Percentiles rank a stretch among this genome's conserved stretches.
These are phyloP conservation scores for Actinomortierella wolfii DNA, from an alignment of 371 early-diverging fungal species.

Conservation along the genomic window DNA sequence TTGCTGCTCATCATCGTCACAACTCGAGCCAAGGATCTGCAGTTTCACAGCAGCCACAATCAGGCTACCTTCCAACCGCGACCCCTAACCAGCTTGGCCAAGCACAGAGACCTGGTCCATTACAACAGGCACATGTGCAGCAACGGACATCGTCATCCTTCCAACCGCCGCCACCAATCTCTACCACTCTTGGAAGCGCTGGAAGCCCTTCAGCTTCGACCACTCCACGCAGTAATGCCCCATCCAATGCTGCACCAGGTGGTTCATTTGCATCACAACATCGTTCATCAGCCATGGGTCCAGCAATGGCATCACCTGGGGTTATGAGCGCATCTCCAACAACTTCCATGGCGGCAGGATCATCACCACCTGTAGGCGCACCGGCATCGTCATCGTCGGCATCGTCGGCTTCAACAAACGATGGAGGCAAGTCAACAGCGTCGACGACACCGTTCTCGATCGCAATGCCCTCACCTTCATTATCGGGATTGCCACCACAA, in stretches of 20 bases:
- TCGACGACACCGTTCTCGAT: not conserved
- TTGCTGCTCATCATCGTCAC: not conserved
- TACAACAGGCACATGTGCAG: not conserved
- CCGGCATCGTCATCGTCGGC: not conserved
- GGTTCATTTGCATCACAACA: not conserved
- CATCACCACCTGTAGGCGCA: not conserved
- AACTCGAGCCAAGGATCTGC: too few species aligned
- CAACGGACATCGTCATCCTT: slow-evolving; percentile 8
- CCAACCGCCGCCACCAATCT: not conserved
- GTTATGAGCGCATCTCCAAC: too few species aligned
- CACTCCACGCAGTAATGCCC: not conserved
- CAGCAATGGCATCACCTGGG: too few species aligned
- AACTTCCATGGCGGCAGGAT: not conserved
- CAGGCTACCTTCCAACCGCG: slow-evolving; percentile 7
- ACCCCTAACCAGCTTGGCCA: slow-evolving; percentile 4
- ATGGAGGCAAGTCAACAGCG: not conserved
- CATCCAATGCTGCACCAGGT: not conserved
- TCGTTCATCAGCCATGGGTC: too few species aligned
- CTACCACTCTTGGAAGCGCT: slow-evolving; percentile 2
- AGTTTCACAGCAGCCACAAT: not conserved
- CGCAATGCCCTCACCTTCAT: not conserved
- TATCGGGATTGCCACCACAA: not conserved
- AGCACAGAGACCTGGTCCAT: not conserved
- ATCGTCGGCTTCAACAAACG: not conserved
- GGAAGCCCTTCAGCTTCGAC: too few species aligned